Base-by-base conservation (phyloP, 2,329 filamentous ascomycete genomes). In the Fusarium bulbicola region DNA sequence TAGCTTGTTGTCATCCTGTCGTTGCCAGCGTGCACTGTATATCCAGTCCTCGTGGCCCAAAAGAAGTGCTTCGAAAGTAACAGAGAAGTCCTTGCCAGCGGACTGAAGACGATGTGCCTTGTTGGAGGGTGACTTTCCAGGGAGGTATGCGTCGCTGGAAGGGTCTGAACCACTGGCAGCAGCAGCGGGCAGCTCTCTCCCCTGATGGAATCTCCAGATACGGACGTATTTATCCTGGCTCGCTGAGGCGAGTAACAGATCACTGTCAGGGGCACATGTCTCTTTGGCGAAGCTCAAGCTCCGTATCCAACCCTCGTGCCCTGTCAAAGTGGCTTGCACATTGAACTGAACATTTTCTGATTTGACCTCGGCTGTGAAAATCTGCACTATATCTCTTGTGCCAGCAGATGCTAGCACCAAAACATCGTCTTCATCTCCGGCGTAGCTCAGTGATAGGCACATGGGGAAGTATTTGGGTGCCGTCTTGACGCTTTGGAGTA, bases 21-120 rank as follows among this genome's bases (percentile, higher is more conserved):
- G 85, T 66, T 89, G 88, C 95, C 95, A 98, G 61, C 87, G 86
- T 5, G 93, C 92, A 63, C 93, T 97, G 82, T 97, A 98, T 64
- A 99, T 95, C 96, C 96, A 99, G 79, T 99, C 96, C 80, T 99
- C 96, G 79, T 99, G 96, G 14, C 96, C 96, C 6, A 99, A 89
- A 11, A 99, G 88, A 6, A 99, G 86, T 3, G 96, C 96, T 81
- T 99, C 96, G 75, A 99, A 98, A 0, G 95, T 97, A 63, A 97
- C 87, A 12, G 92, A 93, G 81, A 93, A 95, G 73, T 92, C 91
- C 8, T 85, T 85, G 2, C 83, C 86, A 1, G 83, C 85, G 6
- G 89, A 86, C 46, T 89, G 88, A 66, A 99, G 90, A 61, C 89
- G 89, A 80, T 98, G 93, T 1, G 93, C 92, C 82, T 98, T 98